phyloP scores from a whole-genome alignment of 345 rosid species.

The Aethionema arabicum region DNA sequence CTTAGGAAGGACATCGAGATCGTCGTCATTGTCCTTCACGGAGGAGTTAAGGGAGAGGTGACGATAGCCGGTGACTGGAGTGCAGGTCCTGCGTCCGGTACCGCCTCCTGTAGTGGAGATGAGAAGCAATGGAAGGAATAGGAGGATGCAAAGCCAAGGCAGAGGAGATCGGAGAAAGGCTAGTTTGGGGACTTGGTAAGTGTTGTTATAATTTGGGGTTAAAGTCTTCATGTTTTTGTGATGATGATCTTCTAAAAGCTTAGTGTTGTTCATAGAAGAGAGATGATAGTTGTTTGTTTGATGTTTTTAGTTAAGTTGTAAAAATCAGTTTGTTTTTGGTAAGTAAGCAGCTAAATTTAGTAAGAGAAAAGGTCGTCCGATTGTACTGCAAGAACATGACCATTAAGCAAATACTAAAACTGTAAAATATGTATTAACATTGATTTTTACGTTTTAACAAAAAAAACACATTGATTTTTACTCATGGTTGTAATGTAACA shows the following conservation, averaged over 20 bases:
- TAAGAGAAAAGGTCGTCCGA: conserved; percentile 32
- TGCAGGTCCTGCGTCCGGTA: conserved; percentile 33
- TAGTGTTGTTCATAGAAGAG: conserved; percentile 18
- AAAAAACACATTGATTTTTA: too few relatives aligned
- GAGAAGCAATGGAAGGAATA: conserved; percentile 51
- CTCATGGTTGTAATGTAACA: too few relatives aligned
- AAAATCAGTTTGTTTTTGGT: background rate
- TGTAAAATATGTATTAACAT: background rate
- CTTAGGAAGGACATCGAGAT: conserved; percentile 10
- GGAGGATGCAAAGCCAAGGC: conserved; percentile 50
- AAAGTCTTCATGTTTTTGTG: conserved; percentile 3
- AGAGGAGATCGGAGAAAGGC: conserved; percentile 39
- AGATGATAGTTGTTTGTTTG: background rate
- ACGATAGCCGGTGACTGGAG: conserved; percentile 19
- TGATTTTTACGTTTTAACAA: too few relatives aligned
- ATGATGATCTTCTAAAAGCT: conserved; percentile 19
- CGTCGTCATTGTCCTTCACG: conserved; percentile 7
- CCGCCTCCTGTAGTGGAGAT: conserved; percentile 46
- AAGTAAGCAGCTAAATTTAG: conserved; percentile 13
- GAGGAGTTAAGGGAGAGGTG: conserved; percentile 36
- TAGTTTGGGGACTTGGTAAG: conserved; percentile 31
- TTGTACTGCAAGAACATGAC: conserved; percentile 22
- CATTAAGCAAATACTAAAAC: conserved; percentile 2
- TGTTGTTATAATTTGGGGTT: conserved; percentile 26
- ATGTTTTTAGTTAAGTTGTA: background rate